Percentiles rank a stretch among this genome's conserved stretches.
Evolutionary conservation across 768 basidiomycete genomes (phyloP).

Genomic region (Mycena capillaripes): DNA sequence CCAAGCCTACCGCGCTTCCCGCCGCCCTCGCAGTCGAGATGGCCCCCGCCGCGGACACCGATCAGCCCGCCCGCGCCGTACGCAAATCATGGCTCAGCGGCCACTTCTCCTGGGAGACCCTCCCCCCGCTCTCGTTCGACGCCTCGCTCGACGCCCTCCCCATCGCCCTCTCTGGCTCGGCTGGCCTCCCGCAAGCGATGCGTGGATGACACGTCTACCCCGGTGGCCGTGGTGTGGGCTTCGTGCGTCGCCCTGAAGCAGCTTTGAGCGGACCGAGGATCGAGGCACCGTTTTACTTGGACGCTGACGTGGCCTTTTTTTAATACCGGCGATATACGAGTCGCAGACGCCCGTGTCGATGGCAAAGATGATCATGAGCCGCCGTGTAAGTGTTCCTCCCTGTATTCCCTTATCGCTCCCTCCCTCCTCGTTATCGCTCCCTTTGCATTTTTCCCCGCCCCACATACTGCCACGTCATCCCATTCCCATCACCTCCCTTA

Average conservation of each 20-base stretch:
- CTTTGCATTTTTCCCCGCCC: background rate
- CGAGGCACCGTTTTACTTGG: background rate
- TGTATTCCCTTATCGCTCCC: background rate
- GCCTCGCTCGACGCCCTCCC: too few species aligned
- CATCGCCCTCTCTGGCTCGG: background rate
- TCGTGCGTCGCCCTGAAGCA: too few species aligned
- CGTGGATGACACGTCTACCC: background rate
- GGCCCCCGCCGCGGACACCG: background rate
- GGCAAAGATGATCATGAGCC: constrained; percentile 30
- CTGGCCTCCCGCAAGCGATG: background rate
- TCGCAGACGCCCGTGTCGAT: constrained; percentile 25
- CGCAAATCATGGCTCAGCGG: background rate
- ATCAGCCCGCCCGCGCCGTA: background rate
- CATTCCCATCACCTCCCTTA: too few species aligned
- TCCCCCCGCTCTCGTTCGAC: background rate
- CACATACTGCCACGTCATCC: background rate
- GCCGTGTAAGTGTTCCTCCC: constrained; percentile 20
- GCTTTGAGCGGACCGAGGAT: background rate
- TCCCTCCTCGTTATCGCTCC: background rate
- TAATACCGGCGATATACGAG: constrained; percentile 21
- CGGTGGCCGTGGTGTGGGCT: background rate
- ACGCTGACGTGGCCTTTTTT: background rate
- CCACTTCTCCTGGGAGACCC: background rate
- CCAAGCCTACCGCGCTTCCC: background rate
- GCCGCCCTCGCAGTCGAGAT: background rate